A percentile compares a stretch with the other conserved stretches of the same genome.
Evolutionary conservation across 1,284 basidiomycete genomes (phyloP).

Genomic region (Vanrija sp.): DNA sequence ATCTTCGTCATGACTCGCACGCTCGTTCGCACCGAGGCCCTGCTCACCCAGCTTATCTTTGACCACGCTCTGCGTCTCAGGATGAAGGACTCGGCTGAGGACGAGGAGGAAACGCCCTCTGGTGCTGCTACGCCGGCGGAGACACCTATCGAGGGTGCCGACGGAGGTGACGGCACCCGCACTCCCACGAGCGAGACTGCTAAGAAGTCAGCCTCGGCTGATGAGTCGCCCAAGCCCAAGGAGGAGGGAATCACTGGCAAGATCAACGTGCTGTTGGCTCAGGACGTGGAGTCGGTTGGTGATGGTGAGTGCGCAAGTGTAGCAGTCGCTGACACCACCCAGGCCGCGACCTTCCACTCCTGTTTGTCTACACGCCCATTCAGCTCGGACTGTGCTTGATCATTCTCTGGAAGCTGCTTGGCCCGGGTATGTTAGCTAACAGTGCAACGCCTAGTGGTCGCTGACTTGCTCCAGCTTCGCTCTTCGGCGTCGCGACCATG

Average conservation of each 20-base stretch:
- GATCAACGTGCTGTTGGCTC: slow-evolving; percentile 57
- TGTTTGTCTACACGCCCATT: slow-evolving; percentile 42
- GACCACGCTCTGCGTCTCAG: slow-evolving; percentile 66
- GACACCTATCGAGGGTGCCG: slow-evolving; percentile 1
- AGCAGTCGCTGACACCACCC: neutral
- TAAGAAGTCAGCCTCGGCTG: slow-evolving; percentile 10
- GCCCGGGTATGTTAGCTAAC: slow-evolving; percentile 45
- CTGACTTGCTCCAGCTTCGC: slow-evolving; percentile 44
- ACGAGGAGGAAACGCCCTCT: slow-evolving; percentile 15
- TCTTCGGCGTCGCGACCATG: slow-evolving; percentile 58
- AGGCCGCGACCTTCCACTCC: slow-evolving; percentile 44
- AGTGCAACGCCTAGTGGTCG: slow-evolving; percentile 37
- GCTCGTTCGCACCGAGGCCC: slow-evolving; percentile 58
- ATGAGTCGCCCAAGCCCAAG: slow-evolving; percentile 11
- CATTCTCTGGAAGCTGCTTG: slow-evolving; percentile 44
- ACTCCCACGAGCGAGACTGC: slow-evolving; percentile 3
- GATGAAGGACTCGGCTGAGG: slow-evolving; percentile 48
- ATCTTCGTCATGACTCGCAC: slow-evolving; percentile 46
- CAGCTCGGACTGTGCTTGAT: slow-evolving; percentile 39
- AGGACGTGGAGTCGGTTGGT: slow-evolving; percentile 47
- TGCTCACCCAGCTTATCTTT: slow-evolving; percentile 67
- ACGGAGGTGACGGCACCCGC: slow-evolving; percentile 24
- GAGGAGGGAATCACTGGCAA: slow-evolving; percentile 54
- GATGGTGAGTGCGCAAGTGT: slow-evolving; percentile 27
- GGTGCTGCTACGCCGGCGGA: slow-evolving; percentile 3